Percentiles rank a stretch among this genome's conserved stretches.
phyloP scores from a whole-genome alignment of 495 filamentous ascomycete species.

The Penicillium roqueforti region DNA sequence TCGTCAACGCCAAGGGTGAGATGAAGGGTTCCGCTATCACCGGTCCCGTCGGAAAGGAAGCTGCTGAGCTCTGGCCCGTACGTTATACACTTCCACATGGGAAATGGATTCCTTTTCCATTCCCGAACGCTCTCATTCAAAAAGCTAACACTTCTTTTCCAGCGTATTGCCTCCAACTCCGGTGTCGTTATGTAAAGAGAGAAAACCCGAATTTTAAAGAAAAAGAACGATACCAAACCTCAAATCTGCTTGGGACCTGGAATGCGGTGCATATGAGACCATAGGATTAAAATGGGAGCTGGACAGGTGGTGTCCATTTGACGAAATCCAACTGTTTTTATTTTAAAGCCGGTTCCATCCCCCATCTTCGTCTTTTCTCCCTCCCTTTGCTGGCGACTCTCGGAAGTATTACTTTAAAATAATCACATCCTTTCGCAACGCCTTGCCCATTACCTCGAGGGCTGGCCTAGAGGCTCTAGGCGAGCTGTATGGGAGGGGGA shows the following conservation, averaged over 20 bases:
- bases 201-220: slow-evolving; percentile 31
- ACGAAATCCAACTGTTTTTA: slow-evolving; percentile 30
- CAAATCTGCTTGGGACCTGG: slow-evolving; percentile 30
- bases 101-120: background rate
- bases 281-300: slow-evolving; percentile 24
- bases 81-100: slow-evolving; percentile 28
- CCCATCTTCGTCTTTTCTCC: slow-evolving; percentile 28
- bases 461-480: background rate
- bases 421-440: slow-evolving; percentile 18
- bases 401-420: slow-evolving; percentile 23
- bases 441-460: background rate
- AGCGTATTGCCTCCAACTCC: slow-evolving; percentile 99
- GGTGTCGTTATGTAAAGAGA: slow-evolving; percentile 96
- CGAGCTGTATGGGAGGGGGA: slow-evolving; percentile 1
- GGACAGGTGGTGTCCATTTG: slow-evolving; percentile 22
- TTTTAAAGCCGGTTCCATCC: slow-evolving; percentile 29
- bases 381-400: slow-evolving; percentile 27
- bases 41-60: slow-evolving; percentile 98
- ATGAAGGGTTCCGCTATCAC: slow-evolving; percentile 99
- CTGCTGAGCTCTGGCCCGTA: slow-evolving; percentile 98
- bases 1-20: slow-evolving; percentile 99
- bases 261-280: slow-evolving; percentile 31
- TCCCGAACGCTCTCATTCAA: background rate
- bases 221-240: slow-evolving; percentile 44
- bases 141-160: slow-evolving; percentile 4